Conservation (phyloP, 2,329 filamentous ascomycete genomes). For the Calonectria pseudoreteaudii region DNA sequence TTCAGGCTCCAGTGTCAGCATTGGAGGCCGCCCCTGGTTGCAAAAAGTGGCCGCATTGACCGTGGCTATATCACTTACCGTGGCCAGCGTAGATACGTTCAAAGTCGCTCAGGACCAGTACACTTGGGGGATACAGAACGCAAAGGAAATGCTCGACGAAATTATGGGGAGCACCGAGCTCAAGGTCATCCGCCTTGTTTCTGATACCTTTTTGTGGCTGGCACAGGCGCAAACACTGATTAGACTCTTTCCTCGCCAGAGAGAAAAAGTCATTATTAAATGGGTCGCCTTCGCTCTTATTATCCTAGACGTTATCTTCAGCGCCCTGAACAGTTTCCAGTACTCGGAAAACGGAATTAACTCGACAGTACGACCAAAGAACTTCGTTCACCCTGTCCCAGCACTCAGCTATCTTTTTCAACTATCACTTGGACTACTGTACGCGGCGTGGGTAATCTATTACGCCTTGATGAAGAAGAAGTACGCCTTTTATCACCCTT, state of each 20-base stretch:
- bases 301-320: slow-evolving; percentile 89
- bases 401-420: slow-evolving; percentile 93
- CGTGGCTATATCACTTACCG: slow-evolving; percentile 87
- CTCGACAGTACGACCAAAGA: slow-evolving; percentile 72
- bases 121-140: slow-evolving; percentile 81
- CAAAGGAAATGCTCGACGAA: slow-evolving; percentile 76
- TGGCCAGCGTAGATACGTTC: slow-evolving; percentile 93
- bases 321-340: slow-evolving; percentile 87
- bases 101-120: slow-evolving; percentile 87
- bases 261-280: slow-evolving; percentile 98
- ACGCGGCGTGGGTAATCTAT: slow-evolving; percentile 94
- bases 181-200: slow-evolving; percentile 91
- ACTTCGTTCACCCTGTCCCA: slow-evolving; percentile 90
- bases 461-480: slow-evolving; percentile 92
- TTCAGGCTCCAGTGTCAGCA: slow-evolving; percentile 81
- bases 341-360: slow-evolving; percentile 63
- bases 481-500: slow-evolving; percentile 89
- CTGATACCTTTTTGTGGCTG: slow-evolving; percentile 96
- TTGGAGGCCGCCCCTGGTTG: slow-evolving; percentile 92
- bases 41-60: slow-evolving; percentile 84
- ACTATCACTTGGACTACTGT: slow-evolving; percentile 85
- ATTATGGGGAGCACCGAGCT: slow-evolving; percentile 89
- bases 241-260: slow-evolving; percentile 92
- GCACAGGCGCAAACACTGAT: slow-evolving; percentile 98
- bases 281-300: slow-evolving; percentile 98